These are phyloP conservation scores for Exophiala aquamarina DNA, from an alignment of 2,329 filamentous ascomycete genomes.

Conservation along the genomic window DNA sequence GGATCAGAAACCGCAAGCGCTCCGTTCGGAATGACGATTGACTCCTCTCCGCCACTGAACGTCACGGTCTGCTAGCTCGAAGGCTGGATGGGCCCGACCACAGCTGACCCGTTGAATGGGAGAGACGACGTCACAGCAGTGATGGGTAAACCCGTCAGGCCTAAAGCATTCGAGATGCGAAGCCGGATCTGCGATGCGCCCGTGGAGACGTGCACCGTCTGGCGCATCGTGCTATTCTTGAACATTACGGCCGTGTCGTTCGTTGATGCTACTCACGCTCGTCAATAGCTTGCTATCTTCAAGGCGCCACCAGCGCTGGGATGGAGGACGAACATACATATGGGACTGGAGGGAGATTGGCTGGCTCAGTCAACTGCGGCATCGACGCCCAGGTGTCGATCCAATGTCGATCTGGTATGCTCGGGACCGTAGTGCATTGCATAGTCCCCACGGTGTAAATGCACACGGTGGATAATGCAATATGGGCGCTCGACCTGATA, in stretches of 20 bases:
- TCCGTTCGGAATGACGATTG: slow-evolving; percentile 56
- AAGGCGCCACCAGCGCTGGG: too few relatives aligned
- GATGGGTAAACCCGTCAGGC: slow-evolving; percentile 59
- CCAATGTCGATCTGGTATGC: slow-evolving; percentile 48
- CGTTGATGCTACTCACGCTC: slow-evolving; percentile 35
- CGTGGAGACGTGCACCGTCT: slow-evolving; percentile 63
- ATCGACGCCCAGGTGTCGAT: slow-evolving; percentile 65
- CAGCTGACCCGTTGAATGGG: slow-evolving; percentile 54
- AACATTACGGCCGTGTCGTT: slow-evolving; percentile 57
- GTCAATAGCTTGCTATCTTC: slow-evolving; percentile 3
- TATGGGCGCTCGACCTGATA: too few relatives aligned
- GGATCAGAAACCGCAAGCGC: slow-evolving; percentile 63
- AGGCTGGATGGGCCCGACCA: slow-evolving; percentile 53
- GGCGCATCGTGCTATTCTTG: slow-evolving; percentile 63
- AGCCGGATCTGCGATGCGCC: slow-evolving; percentile 59
- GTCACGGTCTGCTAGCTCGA: slow-evolving; percentile 55
- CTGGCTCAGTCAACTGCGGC: slow-evolving; percentile 64
- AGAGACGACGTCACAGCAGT: slow-evolving; percentile 60
- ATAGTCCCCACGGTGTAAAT: too few relatives aligned
- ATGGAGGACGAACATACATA: slow-evolving; percentile 57
- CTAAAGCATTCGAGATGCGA: slow-evolving; percentile 66
- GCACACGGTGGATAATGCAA: too few relatives aligned
- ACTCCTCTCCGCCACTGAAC: slow-evolving; percentile 55
- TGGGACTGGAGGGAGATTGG: slow-evolving; percentile 60
- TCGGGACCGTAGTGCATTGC: slow-evolving; percentile 9